Percentiles rank a stretch among this genome's conserved stretches.
Evolutionary conservation across 2,329 filamentous ascomycete species (phyloP).

Genomic region (Neoarthrinium moseri): DNA sequence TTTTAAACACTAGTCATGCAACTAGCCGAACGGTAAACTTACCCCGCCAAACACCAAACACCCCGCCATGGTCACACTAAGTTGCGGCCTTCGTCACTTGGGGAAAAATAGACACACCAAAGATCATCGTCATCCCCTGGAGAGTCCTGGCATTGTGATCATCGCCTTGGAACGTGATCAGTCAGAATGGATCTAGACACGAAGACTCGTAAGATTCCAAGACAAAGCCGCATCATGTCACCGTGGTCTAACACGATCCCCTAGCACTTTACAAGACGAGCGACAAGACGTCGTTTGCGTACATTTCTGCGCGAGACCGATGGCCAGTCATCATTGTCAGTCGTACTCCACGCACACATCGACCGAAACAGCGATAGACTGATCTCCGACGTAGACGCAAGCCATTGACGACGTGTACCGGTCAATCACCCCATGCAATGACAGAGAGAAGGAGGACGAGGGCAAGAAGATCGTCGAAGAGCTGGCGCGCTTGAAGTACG

Average conservation of each 20-base stretch:
- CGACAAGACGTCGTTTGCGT: conserved; percentile 85
- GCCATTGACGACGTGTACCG: conserved; percentile 94
- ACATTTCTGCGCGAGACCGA: conserved; percentile 77
- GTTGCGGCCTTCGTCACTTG: too few species aligned
- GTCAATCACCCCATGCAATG: conserved; percentile 56
- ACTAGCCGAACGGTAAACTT: too few species aligned
- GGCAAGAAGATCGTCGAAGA: conserved; percentile 83
- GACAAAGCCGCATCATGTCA: not conserved
- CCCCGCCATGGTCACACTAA: too few species aligned
- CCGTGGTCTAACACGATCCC: not conserved
- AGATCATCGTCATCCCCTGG: too few species aligned
- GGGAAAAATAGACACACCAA: too few species aligned
- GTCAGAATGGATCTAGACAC: conserved; percentile 72
- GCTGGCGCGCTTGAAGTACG: conserved; percentile 85
- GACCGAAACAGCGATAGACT: conserved; percentile 11
- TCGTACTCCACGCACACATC: conserved; percentile 8
- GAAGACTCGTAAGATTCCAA: conserved; percentile 62
- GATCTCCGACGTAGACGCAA: conserved; percentile 63
- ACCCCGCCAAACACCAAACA: too few species aligned
- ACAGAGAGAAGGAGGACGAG: conserved; percentile 68
- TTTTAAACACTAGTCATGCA: too few species aligned
- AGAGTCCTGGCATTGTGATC: too few species aligned
- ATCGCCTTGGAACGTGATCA: too few species aligned
- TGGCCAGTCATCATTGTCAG: conserved; percentile 92
- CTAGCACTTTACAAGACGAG: conserved; percentile 74